Evolutionary conservation across 2,329 filamentous ascomycete species (phyloP).

Genomic region (Fusarium bulbicola): DNA sequence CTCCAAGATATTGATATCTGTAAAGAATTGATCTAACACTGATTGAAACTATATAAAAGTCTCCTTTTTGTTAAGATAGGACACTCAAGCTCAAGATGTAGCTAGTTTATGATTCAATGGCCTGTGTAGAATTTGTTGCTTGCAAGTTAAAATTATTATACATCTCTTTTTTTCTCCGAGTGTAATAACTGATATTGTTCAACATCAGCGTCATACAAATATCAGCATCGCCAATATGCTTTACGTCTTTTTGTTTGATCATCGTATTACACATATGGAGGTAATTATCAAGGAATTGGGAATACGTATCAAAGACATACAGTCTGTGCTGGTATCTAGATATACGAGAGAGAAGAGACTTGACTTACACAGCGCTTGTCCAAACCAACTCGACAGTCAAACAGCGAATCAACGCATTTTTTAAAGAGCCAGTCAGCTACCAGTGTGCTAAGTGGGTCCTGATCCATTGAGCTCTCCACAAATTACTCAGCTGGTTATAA

Average conservation of each 20-base stretch:
- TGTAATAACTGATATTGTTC: background rate
- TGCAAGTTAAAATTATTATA: background rate
- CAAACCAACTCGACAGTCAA: background rate
- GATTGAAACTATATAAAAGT: background rate
- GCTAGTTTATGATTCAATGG: background rate
- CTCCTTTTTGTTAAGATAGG: background rate
- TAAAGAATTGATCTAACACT: background rate
- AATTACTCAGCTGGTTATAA: background rate
- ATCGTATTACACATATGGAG: background rate
- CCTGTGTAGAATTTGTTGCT: background rate
- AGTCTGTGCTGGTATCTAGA: background rate
- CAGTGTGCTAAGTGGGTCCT: background rate
- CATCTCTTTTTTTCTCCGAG: no score
- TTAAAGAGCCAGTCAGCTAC: no score
- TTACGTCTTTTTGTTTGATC: no score
- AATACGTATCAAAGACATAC: background rate
- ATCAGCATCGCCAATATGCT: background rate
- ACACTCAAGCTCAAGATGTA: background rate
- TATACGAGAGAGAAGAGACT: background rate
- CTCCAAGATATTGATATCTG: background rate
- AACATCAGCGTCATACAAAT: background rate
- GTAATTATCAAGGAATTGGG: background rate
- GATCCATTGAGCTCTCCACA: background rate
- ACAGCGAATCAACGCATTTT: background rate
- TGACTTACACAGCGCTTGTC: background rate